Base-by-base conservation (phyloP, 78 protist genomes). In the Capsaspora owczarzaki region DNA sequence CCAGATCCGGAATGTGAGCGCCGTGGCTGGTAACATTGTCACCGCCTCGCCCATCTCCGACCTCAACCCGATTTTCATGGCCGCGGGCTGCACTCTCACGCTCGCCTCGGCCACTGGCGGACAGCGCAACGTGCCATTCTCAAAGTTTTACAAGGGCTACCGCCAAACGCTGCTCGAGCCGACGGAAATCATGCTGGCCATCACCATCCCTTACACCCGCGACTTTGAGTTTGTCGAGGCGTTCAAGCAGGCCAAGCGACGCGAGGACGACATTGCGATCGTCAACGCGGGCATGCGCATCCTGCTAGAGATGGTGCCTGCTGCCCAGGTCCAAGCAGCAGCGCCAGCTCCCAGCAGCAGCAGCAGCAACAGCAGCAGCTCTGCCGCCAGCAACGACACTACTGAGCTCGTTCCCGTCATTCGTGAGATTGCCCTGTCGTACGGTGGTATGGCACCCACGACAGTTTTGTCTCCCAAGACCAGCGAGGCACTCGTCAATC, bases 261-360 rank as follows among this genome's bases (percentile, higher is more conserved):
- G 88, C 42, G 95, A 93, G 25, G 97, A 94, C 84, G 97, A 93
- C 81, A 94, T 94, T 72, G 94, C 95, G 40, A 91, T 94, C 43
- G 94, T 92, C 23, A 87, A 84, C 33, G 79, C 89, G 35, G 84
- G 84, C 43, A 43, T 93, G 76, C 83, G 93, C 81, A 89, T 88
- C 25, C 31, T n/a, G 0, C 63, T 92, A 23, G 68, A 41, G 5
- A 6, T 20, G 63, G 44, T 0, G 20, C n/a, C n/a, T n/a, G n/a
- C n/a, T n/a, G n/a, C n/a, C n/a, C n/a, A n/a, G n/a, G n/a, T n/a
- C n/a, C n/a, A n/a, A n/a, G n/a, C n/a, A n/a, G n/a, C n/a, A n/a
- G n/a, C n/a, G n/a, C n/a, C n/a, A n/a, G n/a, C n/a, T n/a, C n/a
- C n/a, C n/a, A n/a, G n/a, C n/a, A n/a, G n/a, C n/a, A n/a, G n/a